These are phyloP conservation scores for Antrodiella citrinella DNA, from an alignment of 768 basidiomycete genomes.

Conservation along the genomic window DNA sequence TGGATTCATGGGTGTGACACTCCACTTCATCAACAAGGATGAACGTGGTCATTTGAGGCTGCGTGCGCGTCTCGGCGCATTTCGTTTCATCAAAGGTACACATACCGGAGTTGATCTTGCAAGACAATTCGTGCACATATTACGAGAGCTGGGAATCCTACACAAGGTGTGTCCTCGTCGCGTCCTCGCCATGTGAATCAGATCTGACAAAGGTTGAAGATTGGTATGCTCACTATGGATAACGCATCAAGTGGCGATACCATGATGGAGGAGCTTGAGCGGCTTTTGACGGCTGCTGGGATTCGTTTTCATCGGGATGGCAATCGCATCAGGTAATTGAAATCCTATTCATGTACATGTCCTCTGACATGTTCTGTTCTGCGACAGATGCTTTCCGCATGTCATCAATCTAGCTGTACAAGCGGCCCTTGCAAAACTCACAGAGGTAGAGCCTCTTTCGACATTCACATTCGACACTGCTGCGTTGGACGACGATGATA, in stretches of 20 bases:
- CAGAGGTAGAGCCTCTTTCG: neutral
- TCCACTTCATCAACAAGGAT: constrained; percentile 27
- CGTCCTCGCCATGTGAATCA: too few species aligned
- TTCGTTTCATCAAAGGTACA: constrained; percentile 25
- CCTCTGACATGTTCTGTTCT: neutral
- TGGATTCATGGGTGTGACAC: constrained; percentile 35
- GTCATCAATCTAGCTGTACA: constrained; percentile 10
- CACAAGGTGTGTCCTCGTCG: too few species aligned
- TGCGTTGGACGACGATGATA: too few species aligned
- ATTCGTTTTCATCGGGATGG: constrained; percentile 15
- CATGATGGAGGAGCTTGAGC: constrained; percentile 13
- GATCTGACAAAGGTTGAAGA: constrained; percentile 17
- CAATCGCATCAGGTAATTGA: constrained; percentile 14
- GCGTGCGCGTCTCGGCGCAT: constrained; percentile 28
- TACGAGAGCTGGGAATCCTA: constrained; percentile 20
- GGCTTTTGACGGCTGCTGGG: neutral
- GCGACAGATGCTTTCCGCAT: constrained; percentile 14
- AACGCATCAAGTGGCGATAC: constrained; percentile 22
- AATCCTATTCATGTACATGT: too few species aligned
- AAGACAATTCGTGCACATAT: constrained; percentile 19
- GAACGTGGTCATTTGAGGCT: constrained; percentile 13
- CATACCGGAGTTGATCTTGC: constrained; percentile 33
- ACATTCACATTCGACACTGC: too few species aligned
- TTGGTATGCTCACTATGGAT: constrained; percentile 30
- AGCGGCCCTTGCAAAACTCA: constrained; percentile 1